A percentile compares a stretch with the other conserved stretches of the same genome.
phyloP scores from a whole-genome alignment of 1,139 yeast species.

The Arxiozyma telluris region DNA sequence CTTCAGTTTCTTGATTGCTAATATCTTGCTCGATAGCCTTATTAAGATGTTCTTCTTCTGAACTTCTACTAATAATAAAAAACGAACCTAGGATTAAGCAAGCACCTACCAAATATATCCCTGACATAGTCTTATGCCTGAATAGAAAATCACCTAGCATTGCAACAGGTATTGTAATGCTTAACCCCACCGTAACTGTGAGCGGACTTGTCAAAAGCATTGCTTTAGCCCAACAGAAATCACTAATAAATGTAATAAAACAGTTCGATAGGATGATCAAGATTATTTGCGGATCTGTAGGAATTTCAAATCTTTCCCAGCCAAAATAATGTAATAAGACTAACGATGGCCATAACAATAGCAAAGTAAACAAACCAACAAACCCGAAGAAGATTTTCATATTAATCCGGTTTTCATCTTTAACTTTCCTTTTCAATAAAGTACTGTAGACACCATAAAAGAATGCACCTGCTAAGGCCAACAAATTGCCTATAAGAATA shows the following conservation, averaged over 20 bases:
- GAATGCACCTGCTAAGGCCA: conserved; percentile 77
- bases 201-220: conserved; percentile 87
- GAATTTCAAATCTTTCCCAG: conserved; percentile 63
- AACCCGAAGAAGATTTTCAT: conserved; percentile 88
- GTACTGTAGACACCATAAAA: conserved; percentile 91
- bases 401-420: conserved; percentile 64
- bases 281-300: conserved; percentile 46
- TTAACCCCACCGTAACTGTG: conserved; percentile 89
- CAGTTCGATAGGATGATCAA: conserved; percentile 56
- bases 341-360: conserved; percentile 78
- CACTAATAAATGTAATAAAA: conserved; percentile 71
- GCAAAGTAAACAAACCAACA: conserved; percentile 74
- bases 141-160: conserved; percentile 82
- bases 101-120: conserved; percentile 71
- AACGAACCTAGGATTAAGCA: conserved; percentile 71
- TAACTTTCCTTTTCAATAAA: conserved; percentile 61
- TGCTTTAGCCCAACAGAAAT: conserved; percentile 93
- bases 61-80: conserved; percentile 71
- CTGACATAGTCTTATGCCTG: conserved; percentile 52
- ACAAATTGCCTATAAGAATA: conserved; percentile 61
- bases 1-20: background rate
- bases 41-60: conserved; percentile 40
- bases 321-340: conserved; percentile 53
- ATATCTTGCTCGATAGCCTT: conserved; percentile 9
- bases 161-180: conserved; percentile 89